Base-by-base conservation (phyloP, 2,329 filamentous ascomycete species). In the Hirsutella minnesotensis region DNA sequence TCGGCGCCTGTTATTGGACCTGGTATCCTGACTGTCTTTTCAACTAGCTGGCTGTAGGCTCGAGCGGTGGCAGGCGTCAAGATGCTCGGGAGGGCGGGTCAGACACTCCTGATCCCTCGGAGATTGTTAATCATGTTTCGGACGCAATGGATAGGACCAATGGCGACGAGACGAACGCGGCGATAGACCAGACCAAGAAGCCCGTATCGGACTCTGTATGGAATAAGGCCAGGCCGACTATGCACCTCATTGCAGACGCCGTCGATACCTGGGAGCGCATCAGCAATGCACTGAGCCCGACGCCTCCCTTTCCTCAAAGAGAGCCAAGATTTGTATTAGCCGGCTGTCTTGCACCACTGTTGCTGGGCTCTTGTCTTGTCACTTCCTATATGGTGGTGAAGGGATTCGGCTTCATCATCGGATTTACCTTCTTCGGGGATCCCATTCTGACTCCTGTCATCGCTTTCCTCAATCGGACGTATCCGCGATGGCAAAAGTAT, bases 401-500 rank as follows among this genome's bases (percentile, higher is more conserved):
- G 55, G 72, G 72, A 2, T 60, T 74, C 2, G 81, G 77, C 0
- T 81, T 92, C 42, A 66, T 75, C 7, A 49, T 76, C n/a, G 87
- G 87, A 0, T 78, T 89, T 48, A 74, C 67, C 2, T 87, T 94
- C 65, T 94, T 94, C 49, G 84, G 83, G 1, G 82, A 90, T 46
- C 86, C 87, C 0, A 52, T 89, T 48, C 78, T 90, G 43, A 65
- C 68, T 27, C 73, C 72, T 12, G 75, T 69, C 2, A 56, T 86
- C 4, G 59, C 61, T 12, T 74, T 76, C 50, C 60, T 86, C 22
- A 81, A 85, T 58, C 64, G 62, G 13, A 69, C 68, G 7, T 73
- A 79, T 50, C 85, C 85, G 1, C 66, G 80, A 50, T 92, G 86
- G 86, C 72, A 85, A 53, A 84, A 82, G 51, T 67, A 86, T 7